Evolutionary conservation across 2,329 filamentous ascomycete genomes (phyloP).

Genomic region (Epichloe amarillans): DNA sequence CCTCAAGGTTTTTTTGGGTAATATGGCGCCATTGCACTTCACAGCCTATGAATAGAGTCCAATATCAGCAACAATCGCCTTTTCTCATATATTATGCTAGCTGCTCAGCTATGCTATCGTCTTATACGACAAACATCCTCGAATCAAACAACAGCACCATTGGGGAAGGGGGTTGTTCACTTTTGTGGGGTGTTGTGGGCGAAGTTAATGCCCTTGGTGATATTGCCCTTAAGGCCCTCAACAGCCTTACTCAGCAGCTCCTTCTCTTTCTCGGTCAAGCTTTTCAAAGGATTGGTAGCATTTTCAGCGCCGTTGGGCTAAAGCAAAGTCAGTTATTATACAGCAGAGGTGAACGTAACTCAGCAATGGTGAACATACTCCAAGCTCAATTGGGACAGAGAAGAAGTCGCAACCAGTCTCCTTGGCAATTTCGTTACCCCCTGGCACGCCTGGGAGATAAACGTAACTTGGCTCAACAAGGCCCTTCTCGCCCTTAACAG

Average conservation of each 20-base stretch:
- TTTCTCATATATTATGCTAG: constrained; percentile 23
- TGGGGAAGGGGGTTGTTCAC: constrained; percentile 39
- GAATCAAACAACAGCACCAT: constrained; percentile 15
- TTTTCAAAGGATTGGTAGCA: constrained; percentile 64
- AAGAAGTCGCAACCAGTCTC: constrained; percentile 83
- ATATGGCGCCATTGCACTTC: constrained; percentile 13
- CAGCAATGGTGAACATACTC: constrained; percentile 47
- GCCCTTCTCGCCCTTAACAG: constrained; percentile 76
- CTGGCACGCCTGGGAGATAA: constrained; percentile 81
- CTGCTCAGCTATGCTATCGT: constrained; percentile 23
- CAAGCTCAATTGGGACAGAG: constrained; percentile 89
- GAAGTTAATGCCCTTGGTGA: constrained; percentile 86
- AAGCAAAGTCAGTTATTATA: constrained; percentile 17
- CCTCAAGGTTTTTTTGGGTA: background rate
- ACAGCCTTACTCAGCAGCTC: constrained; percentile 64
- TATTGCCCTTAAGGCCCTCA: constrained; percentile 78
- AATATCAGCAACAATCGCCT: constrained; percentile 23
- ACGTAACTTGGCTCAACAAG: constrained; percentile 92
- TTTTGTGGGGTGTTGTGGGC: constrained; percentile 78
- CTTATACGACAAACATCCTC: constrained; percentile 14
- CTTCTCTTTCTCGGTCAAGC: constrained; percentile 79
- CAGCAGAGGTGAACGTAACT: background rate
- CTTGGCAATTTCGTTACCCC: constrained; percentile 81
- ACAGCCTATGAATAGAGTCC: constrained; percentile 24
- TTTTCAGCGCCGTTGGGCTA: constrained; percentile 77